These are phyloP conservation scores for Rasamsonia emersonii DNA, from an alignment of 2,329 filamentous ascomycete species.

Conservation along the genomic window DNA sequence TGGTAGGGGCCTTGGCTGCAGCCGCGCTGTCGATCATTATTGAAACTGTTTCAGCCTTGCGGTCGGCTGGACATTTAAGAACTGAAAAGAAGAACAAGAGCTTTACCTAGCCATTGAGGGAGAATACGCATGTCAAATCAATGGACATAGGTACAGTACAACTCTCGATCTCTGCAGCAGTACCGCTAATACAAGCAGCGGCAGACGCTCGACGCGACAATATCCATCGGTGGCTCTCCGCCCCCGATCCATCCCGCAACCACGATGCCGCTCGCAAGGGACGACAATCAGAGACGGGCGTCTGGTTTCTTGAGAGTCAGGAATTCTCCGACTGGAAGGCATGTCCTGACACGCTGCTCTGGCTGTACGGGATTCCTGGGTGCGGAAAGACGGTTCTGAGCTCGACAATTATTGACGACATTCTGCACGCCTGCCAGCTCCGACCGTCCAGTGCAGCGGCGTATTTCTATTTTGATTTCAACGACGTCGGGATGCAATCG, in stretches of 20 bases:
- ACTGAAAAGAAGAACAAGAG: too few relatives aligned
- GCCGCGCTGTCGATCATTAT: too few relatives aligned
- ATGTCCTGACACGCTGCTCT: conserved; percentile 21
- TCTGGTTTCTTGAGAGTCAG: conserved; percentile 26
- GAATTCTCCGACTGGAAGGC: conserved; percentile 24
- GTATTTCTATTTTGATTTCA: conserved; percentile 36
- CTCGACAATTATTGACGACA: conserved; percentile 26
- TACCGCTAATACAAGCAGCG: too few relatives aligned
- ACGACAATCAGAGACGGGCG: conserved; percentile 24
- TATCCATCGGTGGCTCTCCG: conserved; percentile 3
- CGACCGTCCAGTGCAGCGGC: background rate
- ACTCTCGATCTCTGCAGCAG: too few relatives aligned
- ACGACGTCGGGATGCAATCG: conserved; percentile 26
- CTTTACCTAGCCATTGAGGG: too few relatives aligned
- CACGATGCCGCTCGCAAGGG: conserved; percentile 21
- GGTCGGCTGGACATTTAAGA: too few relatives aligned
- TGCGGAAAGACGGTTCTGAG: conserved; percentile 37
- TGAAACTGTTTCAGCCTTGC: too few relatives aligned
- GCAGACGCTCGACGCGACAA: background rate
- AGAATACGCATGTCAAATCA: too few relatives aligned
- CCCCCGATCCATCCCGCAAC: conserved; percentile 28
- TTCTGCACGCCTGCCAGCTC: conserved; percentile 11
- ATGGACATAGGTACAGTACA: too few relatives aligned
- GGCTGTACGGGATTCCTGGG: conserved; percentile 33
- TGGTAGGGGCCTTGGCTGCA: too few relatives aligned